Percentiles rank a stretch among this genome's conserved stretches.
phyloP scores from a whole-genome alignment of 164 flowering plant species.

The Vitis amurensis region DNA sequence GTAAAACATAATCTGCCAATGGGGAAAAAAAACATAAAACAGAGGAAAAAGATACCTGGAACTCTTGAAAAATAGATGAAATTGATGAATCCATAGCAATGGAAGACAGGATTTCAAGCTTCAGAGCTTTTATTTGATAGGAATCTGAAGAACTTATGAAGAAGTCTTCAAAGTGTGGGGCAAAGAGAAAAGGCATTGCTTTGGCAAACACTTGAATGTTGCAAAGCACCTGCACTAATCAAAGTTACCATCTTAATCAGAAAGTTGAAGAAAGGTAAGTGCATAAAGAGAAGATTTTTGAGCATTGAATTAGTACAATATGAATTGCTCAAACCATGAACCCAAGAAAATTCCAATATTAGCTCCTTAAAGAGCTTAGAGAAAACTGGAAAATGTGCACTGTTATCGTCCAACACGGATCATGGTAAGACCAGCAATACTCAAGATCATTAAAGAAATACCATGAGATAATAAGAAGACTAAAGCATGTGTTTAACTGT shows the following conservation, averaged over 20 bases:
- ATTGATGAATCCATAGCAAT: constrained; percentile 86
- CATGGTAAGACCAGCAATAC: neutral
- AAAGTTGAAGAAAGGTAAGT: no score
- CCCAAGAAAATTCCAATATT: neutral
- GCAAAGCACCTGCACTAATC: constrained; percentile 74
- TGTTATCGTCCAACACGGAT: no score
- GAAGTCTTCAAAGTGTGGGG: constrained; percentile 78
- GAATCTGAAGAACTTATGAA: constrained; percentile 71
- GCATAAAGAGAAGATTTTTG: no score
- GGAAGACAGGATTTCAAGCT: constrained; percentile 85
- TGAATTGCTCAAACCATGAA: no score
- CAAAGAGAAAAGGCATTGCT: constrained; percentile 84
- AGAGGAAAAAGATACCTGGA: constrained; percentile 61
- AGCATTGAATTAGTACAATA: no score
- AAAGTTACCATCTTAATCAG: constrained; percentile 9
- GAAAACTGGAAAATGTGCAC: neutral
- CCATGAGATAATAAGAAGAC: constrained; percentile 1
- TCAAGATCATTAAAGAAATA: neutral
- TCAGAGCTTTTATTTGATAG: constrained; percentile 74
- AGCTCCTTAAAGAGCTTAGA: neutral
- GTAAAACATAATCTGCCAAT: neutral
- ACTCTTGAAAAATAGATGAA: constrained; percentile 71
- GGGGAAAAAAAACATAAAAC: neutral
- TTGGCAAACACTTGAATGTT: constrained; percentile 91
- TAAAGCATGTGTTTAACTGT: neutral